Base-by-base conservation (phyloP, 1,284 basidiomycete genomes). In the Polyporus tsugae region DNA sequence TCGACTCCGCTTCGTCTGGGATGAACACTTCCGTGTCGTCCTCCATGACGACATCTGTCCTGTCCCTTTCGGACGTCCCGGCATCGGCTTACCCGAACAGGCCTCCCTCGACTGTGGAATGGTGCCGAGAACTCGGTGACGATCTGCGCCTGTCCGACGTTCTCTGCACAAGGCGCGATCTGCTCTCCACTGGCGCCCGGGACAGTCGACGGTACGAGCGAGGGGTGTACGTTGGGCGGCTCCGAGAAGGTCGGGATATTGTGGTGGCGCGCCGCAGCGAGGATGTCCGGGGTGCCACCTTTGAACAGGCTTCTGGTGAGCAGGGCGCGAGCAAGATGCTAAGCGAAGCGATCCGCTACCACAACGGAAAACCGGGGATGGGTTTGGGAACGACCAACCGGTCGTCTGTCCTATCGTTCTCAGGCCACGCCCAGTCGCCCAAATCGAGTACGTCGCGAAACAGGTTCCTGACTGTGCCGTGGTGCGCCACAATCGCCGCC, bases 261-360 rank as follows among this genome's bases (percentile, higher is more conserved):
- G 75, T 98, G 96, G 17, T 92, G 90, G 38, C 95, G 89, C 0
- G 96, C 96, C 0, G 95, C 89, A 0, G 91, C 87, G 60, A 93
- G 89, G 22, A 97, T 80, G 80, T 99, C 96, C 0, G 97, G 96
- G 2, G 96, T 92, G 66, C 97, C 97, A 38, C 97, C 97, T 90
- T 94, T 70, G 19, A 38, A 6, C 4, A 98, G 84, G 52, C 94
- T 87, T 10, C 97, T 97, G n/a, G 89, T 90, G 38, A 86, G 91
- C 57, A 98, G n/a, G n/a, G 84, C 0, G 97, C 95, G 46, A 98
- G 81, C 89, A 97, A 95, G 39, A 97, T 95, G 59, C n/a, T n/a
- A n/a, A n/a, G n/a, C n/a, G n/a, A n/a, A n/a, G n/a, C n/a, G n/a
- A n/a, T n/a, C n/a, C n/a, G n/a, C n/a, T n/a, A n/a, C n/a, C n/a